phyloP scores from a whole-genome alignment of 257 asterid species.

The Craterostigma plantagineum region DNA sequence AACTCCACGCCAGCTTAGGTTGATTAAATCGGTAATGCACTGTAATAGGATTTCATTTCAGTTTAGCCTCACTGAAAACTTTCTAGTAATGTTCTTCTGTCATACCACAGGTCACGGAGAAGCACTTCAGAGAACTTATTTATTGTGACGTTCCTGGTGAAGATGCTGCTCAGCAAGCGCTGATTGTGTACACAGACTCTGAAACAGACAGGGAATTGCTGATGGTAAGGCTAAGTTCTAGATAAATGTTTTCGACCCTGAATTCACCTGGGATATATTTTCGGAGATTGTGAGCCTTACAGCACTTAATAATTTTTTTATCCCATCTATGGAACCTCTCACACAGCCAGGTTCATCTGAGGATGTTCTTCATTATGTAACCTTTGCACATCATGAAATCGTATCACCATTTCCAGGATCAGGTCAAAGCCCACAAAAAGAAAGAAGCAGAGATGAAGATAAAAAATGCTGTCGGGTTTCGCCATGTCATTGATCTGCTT shows the following conservation, averaged over 20 bases:
- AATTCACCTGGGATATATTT: no score
- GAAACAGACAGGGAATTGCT: conserved; percentile 34
- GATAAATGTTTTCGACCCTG: no score
- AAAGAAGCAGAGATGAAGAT: conserved; percentile 48
- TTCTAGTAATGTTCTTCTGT: conserved; percentile 7
- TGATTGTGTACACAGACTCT: conserved; percentile 65
- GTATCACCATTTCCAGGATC: conserved; percentile 30
- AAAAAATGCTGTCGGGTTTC: conserved; percentile 66
- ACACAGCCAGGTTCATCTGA: no score
- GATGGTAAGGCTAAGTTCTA: conserved; percentile 34
- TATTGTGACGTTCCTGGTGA: conserved; percentile 36
- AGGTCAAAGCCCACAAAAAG: conserved; percentile 34
- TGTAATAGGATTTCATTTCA: conserved; percentile 6
- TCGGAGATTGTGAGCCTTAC: no score
- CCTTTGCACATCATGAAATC: conserved; percentile 2
- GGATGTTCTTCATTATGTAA: no score
- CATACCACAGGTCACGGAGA: conserved; percentile 37
- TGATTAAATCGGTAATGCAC: conserved; percentile 52
- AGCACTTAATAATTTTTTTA: no score
- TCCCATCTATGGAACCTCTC: no score
- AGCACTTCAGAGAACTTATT: conserved; percentile 59
- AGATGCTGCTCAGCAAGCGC: conserved; percentile 26
- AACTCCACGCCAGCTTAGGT: conserved; percentile 56
- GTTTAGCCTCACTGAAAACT: conserved; percentile 1
- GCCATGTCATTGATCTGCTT: conserved; percentile 77